These are phyloP conservation scores for Terfezia boudieri DNA, from an alignment of 495 filamentous ascomycete species.

Conservation along the genomic window DNA sequence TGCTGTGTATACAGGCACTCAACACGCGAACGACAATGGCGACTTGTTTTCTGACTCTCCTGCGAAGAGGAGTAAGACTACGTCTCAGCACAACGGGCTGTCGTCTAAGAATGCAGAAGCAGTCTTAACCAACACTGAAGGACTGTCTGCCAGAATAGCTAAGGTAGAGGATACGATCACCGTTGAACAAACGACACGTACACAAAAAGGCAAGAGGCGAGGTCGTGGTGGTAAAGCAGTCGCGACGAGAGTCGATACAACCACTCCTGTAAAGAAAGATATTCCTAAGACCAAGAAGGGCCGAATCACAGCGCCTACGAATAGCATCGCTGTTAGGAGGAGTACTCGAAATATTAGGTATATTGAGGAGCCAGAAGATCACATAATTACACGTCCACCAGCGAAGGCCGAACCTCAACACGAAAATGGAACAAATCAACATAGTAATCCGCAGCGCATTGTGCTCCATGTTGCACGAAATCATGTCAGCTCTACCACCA, in stretches of 20 bases:
- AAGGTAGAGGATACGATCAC: background rate
- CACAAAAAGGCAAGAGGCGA: background rate
- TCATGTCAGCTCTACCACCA: too few relatives aligned
- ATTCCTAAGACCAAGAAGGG: background rate
- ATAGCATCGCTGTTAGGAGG: background rate
- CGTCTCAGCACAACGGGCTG: too few relatives aligned
- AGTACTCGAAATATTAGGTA: background rate
- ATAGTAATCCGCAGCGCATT: too few relatives aligned
- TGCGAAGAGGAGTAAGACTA: background rate
- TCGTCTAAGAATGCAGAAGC: background rate
- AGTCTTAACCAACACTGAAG: background rate
- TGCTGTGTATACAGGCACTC: background rate
- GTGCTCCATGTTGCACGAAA: too few relatives aligned
- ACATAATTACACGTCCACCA: background rate
- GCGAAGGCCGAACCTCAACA: too few relatives aligned
- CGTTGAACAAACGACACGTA: background rate
- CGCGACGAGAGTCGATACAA: background rate
- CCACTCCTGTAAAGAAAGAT: background rate
- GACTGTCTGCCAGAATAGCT: background rate
- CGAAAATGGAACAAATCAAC: too few relatives aligned
- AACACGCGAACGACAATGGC: background rate
- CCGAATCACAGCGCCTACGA: background rate
- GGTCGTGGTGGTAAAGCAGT: background rate
- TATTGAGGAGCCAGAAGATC: background rate
- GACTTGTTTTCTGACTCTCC: background rate